Base-by-base conservation (phyloP, 345 rosid genomes). In the Gossypium thurberi region DNA sequence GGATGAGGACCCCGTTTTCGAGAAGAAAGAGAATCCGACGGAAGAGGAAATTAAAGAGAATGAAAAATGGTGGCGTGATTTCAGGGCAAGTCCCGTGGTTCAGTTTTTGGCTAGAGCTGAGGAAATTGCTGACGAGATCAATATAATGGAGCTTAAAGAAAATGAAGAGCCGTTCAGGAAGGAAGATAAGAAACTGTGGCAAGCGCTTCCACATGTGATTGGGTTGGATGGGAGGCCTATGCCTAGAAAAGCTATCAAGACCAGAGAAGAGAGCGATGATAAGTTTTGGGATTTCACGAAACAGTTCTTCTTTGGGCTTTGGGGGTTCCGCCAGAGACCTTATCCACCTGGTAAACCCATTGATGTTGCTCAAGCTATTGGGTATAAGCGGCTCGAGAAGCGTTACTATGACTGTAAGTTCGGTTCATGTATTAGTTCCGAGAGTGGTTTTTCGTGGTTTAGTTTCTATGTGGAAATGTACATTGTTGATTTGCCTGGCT, bases 271-370 rank as follows among this genome's bases (percentile, higher is more conserved):
- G 86, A 88, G 94, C 70, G 98, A 94, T 75, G 83, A 90, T 71
- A 94, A 94, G 87, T 94, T 94, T 78, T 91, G 96, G 94, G 97
- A 91, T 85, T 94, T 91, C 74, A 77, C 87, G 70, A 84, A 80
- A 77, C 93, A 94, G 86, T 91, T 94, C 78, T 82, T 83, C 58
- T 90, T 94, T 18, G 96, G 98, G 1, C 92, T 94, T 8, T 91
- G 96, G 98, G 98, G 98, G 20, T 94, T 88, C 77, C 73, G 94
- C 12, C 97, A 91, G 70, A 76, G 98, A 48, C 97, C 98, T 6
- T 94, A 94, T 81, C 97, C 97, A 0, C 85, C 91, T 0, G 86
- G 94, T 65, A 81, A 89, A 61, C 97, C 98, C 43, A 86, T 88
- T 21, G 96, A 94, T 74, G 91, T 90, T 53, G 94, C 97, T 55